Conservation (phyloP, 441 rosid genomes). For the Syzygium malaccense region DNA sequence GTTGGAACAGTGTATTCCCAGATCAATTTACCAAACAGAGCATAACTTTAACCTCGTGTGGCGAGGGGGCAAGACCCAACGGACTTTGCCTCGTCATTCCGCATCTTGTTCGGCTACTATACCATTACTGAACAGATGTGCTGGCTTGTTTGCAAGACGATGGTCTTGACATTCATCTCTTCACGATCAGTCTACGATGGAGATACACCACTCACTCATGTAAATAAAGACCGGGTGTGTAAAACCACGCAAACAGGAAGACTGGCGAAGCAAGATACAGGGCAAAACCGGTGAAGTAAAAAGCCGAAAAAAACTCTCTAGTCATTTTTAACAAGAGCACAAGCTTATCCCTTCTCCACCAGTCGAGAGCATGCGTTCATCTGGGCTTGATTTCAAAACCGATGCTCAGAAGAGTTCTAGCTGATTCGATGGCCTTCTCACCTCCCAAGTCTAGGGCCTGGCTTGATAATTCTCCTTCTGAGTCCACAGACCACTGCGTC, state of each 20-base stretch:
- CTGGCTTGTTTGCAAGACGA: not conserved
- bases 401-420: slow-evolving; percentile 85
- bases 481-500: slow-evolving; percentile 46
- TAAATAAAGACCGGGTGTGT: not conserved
- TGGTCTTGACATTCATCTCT: not conserved
- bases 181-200: not conserved
- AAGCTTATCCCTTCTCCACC: not conserved
- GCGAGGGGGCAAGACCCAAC: not conserved
- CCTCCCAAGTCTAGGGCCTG: slow-evolving; percentile 62
- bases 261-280: not conserved
- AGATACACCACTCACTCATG: not conserved
- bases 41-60: not conserved
- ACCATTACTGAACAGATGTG: not conserved
- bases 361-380: slow-evolving; percentile 11
- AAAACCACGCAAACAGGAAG: not conserved
- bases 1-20: not conserved
- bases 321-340: not conserved
- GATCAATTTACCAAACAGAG: not conserved
- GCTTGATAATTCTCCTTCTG: slow-evolving; percentile 51
- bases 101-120: not conserved
- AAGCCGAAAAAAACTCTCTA: not conserved
- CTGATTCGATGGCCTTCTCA: slow-evolving; percentile 88
- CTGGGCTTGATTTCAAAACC: slow-evolving; percentile 95
- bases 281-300: not conserved
- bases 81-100: not conserved